Base-by-base conservation (phyloP, 148 eudicot genomes). In the Rhododendron henanense region DNA sequence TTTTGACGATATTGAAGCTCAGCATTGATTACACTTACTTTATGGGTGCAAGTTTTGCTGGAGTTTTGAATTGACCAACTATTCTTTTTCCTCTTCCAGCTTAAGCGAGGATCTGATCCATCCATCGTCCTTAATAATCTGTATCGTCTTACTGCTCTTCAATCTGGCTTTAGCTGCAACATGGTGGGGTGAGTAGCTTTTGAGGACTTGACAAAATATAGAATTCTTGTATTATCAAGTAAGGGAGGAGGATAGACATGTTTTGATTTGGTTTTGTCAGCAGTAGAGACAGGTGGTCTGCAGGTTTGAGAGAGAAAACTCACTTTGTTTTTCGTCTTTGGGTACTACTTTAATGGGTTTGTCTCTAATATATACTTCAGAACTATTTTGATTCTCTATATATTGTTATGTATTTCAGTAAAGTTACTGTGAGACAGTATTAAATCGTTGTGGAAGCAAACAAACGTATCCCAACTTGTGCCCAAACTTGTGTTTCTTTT, bases 91-190 rank as follows among this genome's bases (percentile, higher is more conserved):
- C 18, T 81, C 82, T 85, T 92, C 63, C 96, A 97, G 99, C 88
- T 97, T 57, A 97, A 95, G 91, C 94, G 96, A 85, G 98, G 98
- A 76, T 90, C 98, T 78, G 98, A 95, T 86, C 98, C 99, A 44
- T 84, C 94, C 81, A 92, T 97, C 84, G 95, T 97, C 69, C 91
- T 97, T 69, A 97, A 97, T 88, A 97, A 97, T 91, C 89, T 97
- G 53, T 97, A 92, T 87, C 99, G 99, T 85, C 91, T 88, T 74
- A 97, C 99, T 78, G 94, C 95, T 80, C 94, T 97, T 78, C 99
- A 97, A 89, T 92, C 99, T 28, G 88, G 98, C 87, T 97, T 97
- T 84, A 94, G 93, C 93, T 97, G 99, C 94, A 97, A 97, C 88
- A 97, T 97, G 99, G 98, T 97, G 80, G 99, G 99, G 99, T 97